phyloP scores from a whole-genome alignment of 352 stramenopile genomes.

The Phytophthora aleatoria region DNA sequence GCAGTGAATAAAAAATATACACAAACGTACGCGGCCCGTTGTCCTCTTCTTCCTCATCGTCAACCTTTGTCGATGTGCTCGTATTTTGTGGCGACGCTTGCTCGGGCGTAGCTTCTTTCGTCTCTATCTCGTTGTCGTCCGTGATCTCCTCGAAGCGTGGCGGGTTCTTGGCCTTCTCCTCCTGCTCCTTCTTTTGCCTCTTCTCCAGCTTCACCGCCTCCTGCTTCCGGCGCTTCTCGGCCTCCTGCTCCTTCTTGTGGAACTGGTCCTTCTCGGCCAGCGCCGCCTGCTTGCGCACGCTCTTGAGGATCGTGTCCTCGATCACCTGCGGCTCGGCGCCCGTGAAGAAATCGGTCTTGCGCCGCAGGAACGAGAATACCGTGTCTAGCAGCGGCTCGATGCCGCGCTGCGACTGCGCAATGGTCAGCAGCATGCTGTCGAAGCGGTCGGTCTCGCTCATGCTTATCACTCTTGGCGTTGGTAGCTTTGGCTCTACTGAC shows the following conservation, averaged over 20 bases:
- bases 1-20: background rate
- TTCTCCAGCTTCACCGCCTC: constrained; percentile 54
- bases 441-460: constrained; percentile 85
- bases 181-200: constrained; percentile 50
- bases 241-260: constrained; percentile 76
- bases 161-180: constrained; percentile 34
- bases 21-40: constrained; percentile 59
- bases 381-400: constrained; percentile 99
- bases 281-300: constrained; percentile 92
- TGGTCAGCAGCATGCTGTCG: constrained; percentile 97
- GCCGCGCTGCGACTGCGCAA: constrained; percentile 95
- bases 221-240: constrained; percentile 78
- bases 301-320: constrained; percentile 87
- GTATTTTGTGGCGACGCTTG: constrained; percentile 20
- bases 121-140: constrained; percentile 53
- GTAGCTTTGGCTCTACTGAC: constrained; percentile 8
- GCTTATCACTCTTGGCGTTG: constrained; percentile 11
- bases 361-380: constrained; percentile 98
- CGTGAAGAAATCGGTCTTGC: constrained; percentile 99
- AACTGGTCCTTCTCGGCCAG: constrained; percentile 85
- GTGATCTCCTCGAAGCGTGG: constrained; percentile 84
- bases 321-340: constrained; percentile 81
- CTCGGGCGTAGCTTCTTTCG: constrained; percentile 31
- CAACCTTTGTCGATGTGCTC: constrained; percentile 36
- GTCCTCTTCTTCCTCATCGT: constrained; percentile 68